phyloP scores from a whole-genome alignment of 352 stramenopile genomes.

The Phytophthora tubulina region DNA sequence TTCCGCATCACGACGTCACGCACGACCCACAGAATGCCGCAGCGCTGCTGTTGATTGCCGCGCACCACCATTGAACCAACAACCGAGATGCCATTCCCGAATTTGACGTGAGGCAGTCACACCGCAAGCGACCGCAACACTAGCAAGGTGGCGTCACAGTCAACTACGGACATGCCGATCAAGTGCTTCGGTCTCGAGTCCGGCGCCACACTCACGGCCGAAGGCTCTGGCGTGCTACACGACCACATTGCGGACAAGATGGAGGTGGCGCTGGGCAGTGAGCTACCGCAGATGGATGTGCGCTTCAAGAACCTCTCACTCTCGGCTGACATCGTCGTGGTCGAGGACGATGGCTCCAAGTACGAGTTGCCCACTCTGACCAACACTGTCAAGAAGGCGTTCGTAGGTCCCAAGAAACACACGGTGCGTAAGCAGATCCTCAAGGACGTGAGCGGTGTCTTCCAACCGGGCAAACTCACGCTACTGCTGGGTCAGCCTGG shows the following conservation, averaged over 20 bases:
- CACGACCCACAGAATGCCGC: too few relatives aligned
- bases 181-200: conserved; percentile 21
- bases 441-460: conserved; percentile 44
- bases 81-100: not conserved
- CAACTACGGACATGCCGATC: not conserved
- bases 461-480: conserved; percentile 48
- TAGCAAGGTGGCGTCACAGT: not conserved
- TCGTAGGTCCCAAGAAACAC: conserved; percentile 32
- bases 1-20: too few relatives aligned
- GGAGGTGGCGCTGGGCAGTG: conserved; percentile 28
- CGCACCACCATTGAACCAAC: not conserved
- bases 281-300: conserved; percentile 55
- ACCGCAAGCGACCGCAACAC: not conserved
- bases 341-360: conserved; percentile 30
- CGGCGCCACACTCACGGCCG: conserved; percentile 13
- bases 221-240: conserved; percentile 12
- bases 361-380: conserved; percentile 43
- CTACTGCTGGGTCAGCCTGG: conserved; percentile 46
- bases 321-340: conserved; percentile 42
- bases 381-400: conserved; percentile 50
- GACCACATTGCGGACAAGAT: conserved; percentile 29
- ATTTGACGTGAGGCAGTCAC: conserved; percentile 14
- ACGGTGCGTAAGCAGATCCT: conserved; percentile 49
- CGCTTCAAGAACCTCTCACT: conserved; percentile 53
- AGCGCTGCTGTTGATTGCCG: not conserved